Conservation (phyloP, 345 rosid genomes). For the Mangifera indica region DNA sequence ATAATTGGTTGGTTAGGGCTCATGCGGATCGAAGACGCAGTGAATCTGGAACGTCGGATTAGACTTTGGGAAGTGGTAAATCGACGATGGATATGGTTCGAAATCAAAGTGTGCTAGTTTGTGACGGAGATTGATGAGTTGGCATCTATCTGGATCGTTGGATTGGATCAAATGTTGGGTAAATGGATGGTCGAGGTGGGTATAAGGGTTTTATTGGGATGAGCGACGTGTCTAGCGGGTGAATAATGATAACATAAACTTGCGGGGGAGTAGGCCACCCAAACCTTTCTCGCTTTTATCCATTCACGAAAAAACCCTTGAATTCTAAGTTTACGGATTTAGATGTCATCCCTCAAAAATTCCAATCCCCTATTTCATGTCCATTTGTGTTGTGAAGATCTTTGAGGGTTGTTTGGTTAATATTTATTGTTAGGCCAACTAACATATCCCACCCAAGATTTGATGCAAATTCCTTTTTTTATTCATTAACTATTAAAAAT, state of each 20-base stretch:
- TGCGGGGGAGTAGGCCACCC: slow-evolving; percentile 1
- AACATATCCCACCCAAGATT: no score
- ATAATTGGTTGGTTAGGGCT: slow-evolving; percentile 18
- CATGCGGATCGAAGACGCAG: slow-evolving; percentile 39
- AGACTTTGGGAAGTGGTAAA: background rate
- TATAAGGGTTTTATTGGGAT: background rate
- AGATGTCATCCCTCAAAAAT: no score
- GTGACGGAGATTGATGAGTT: slow-evolving; percentile 10
- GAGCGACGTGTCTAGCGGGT: background rate
- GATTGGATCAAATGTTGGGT: background rate
- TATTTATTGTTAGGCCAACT: no score
- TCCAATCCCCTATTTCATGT: no score
- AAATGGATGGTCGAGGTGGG: background rate
- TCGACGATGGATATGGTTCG: slow-evolving; percentile 19
- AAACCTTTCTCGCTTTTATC: background rate
- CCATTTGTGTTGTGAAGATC: no score
- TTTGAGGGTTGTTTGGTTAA: no score
- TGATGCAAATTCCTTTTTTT: no score
- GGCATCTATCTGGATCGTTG: background rate
- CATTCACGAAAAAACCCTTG: background rate
- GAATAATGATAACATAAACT: background rate
- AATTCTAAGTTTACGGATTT: background rate
- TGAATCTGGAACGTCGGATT: slow-evolving; percentile 15
- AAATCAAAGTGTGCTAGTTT: slow-evolving; percentile 16
- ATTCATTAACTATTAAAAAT: no score